Evolutionary conservation across 2,329 filamentous ascomycete genomes (phyloP).

Genomic region (Fusarium goolgardi): DNA sequence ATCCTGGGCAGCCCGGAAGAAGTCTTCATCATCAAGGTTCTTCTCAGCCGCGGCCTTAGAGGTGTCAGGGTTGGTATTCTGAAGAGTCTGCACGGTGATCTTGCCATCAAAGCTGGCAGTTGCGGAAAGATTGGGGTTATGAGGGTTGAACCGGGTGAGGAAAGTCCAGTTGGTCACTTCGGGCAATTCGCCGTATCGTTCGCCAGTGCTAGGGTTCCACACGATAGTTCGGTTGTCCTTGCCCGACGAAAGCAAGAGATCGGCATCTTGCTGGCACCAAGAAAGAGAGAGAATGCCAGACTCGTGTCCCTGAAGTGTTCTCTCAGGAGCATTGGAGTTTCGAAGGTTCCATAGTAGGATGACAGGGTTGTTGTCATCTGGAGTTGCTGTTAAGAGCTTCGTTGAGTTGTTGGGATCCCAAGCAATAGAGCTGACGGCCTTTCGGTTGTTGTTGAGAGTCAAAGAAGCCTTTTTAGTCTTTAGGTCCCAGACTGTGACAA

Average conservation of each 20-base stretch:
- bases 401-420: slow-evolving; percentile 98
- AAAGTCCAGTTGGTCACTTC: slow-evolving; percentile 99
- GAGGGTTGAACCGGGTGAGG: slow-evolving; percentile 91
- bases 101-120: slow-evolving; percentile 98
- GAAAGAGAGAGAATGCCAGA: slow-evolving; percentile 93
- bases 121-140: slow-evolving; percentile 90
- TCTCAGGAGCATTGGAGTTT: slow-evolving; percentile 95
- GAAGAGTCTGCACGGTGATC: slow-evolving; percentile 91
- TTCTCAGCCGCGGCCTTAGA: slow-evolving; percentile 74
- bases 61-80: slow-evolving; percentile 88
- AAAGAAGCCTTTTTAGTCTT: slow-evolving; percentile 98
- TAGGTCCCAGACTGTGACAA: slow-evolving; percentile 98
- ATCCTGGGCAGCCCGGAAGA: slow-evolving; percentile 92
- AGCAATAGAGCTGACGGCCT: slow-evolving; percentile 92
- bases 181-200: slow-evolving; percentile 90
- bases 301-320: slow-evolving; percentile 89
- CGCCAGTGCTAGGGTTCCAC: slow-evolving; percentile 95
- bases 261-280: slow-evolving; percentile 92
- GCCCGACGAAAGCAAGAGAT: slow-evolving; percentile 89
- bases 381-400: slow-evolving; percentile 91
- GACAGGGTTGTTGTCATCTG: slow-evolving; percentile 86
- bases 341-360: slow-evolving; percentile 95
- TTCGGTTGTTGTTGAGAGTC: slow-evolving; percentile 94
- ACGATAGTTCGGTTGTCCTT: slow-evolving; percentile 96
- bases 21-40: slow-evolving; percentile 89